Evolutionary conservation across 139 green algal species (phyloP), one percentile per base, ranked within the genome.

Genomic region (Coelastrella sp.): DNA sequence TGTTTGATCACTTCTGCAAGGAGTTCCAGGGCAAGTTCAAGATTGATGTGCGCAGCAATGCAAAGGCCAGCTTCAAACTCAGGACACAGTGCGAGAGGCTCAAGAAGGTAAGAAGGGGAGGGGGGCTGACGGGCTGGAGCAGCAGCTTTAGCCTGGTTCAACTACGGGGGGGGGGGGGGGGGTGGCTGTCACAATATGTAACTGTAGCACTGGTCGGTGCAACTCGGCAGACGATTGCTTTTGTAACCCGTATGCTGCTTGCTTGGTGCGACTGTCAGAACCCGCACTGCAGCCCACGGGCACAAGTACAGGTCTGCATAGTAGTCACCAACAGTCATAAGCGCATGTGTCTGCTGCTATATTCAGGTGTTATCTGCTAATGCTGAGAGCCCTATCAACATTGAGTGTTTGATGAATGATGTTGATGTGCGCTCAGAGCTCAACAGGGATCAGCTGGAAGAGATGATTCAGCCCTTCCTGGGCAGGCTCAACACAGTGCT

Each of bases 331-430:
- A 47, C 3, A 71, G 11, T 5, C 11, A 5, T 14, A 7, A 71
- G 11, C 16, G 3, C 64, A 71, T 71, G 64, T 71, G 16, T 14
- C 11, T 71, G 11, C 64, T 77, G 11, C 32, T 74, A 0, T 4
- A n/a, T 61, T 14, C 98, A 99, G 94, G 94, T 99, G 20, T 95
- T 99, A 88, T 97, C 93, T 60, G 96, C 97, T 82, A 99, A 99
- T 92, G 90, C 96, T 54, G 95, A 99, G 94, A 96, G 97, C 17
- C 92, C 96, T 3, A 87, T 99, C 20, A 97, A 95, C 85, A 94
- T 99, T 85, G 98, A 99, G 95, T 99, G 97, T 93, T 90, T 99
- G 71, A 98, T 98, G 95, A 95, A 99, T 59, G 98, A 99, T 90
- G 92, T 96, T 60, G 98, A 99, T 91, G 94, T 98, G n/a, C 68